Evolutionary conservation across 1,284 basidiomycete genomes (phyloP), one percentile per base, ranked within the genome.

Genomic region (Cryptococcus sp.): DNA sequence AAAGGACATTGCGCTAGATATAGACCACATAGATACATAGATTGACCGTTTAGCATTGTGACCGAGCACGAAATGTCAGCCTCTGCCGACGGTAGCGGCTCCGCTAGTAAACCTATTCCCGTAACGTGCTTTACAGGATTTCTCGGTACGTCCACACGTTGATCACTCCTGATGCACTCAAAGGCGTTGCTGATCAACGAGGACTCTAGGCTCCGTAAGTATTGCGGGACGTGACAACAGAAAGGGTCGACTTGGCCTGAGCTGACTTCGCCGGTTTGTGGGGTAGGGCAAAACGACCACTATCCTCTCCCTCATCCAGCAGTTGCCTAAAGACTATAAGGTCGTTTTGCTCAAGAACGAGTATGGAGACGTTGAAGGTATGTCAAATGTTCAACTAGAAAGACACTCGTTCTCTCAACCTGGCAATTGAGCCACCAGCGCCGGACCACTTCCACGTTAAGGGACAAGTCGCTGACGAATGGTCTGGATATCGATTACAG

Each of bases 111-210:
- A 19, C 48, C 58, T 23, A 90, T 90, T 66, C 88, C 89, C 6
- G 87, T 92, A 64, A 92, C 90, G 3, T 87, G 91, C 60, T 90
- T 92, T 78, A 93, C 89, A 17, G 90, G 90, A 19, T 93, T 91
- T 54, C 71, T 75, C 10, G 76, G 70, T 72, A 40, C 44, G 66
- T 53, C 50, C 49, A 25, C 25, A 25, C 25, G 25, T 45, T 56
- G 19, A n/a, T 31, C 56, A n/a, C 19, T 50, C 11, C 23, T 23
- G 10, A 49, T 31, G 13, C 15, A 38, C 15, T n/a, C 31, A 25
- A 11, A 17, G 49, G 10, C 31, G 25, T 5, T 11, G 6, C 15
- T 13, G 22, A 22, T 47, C 54, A n/a, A 47, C 23, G 15, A 17
- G 17, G 48, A 23, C 19, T 22, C 19, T 31, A 67, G 68, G 73